A percentile compares a stretch with the other conserved stretches of the same genome.
These are phyloP conservation scores for Candida stauntonica DNA, from an alignment of 805 yeast genomes.

Conservation along the genomic window DNA sequence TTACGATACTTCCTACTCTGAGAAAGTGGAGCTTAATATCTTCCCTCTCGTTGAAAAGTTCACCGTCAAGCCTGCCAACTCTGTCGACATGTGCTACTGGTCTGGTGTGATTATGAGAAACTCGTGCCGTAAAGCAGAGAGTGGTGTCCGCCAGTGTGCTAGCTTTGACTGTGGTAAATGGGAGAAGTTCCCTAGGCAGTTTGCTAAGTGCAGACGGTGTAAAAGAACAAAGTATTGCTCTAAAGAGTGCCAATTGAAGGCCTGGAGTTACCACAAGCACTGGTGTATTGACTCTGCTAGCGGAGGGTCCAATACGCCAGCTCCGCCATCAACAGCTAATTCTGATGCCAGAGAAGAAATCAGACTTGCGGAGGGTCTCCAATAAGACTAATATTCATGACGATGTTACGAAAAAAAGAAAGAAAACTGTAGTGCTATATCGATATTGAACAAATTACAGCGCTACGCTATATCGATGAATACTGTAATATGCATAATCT, in stretches of 20 bases:
- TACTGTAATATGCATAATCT: neutral
- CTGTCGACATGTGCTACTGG: slow-evolving; percentile 89
- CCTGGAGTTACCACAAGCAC: slow-evolving; percentile 90
- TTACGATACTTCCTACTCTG: slow-evolving; percentile 1
- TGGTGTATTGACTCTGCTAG: slow-evolving; percentile 64
- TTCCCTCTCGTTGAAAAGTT: slow-evolving; percentile 92
- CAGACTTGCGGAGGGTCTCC: no score
- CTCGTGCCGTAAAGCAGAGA: slow-evolving; percentile 87
- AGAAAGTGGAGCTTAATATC: slow-evolving; percentile 42
- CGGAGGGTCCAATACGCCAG: neutral
- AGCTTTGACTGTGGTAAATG: slow-evolving; percentile 89
- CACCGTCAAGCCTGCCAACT: slow-evolving; percentile 59
- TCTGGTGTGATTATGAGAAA: slow-evolving; percentile 97
- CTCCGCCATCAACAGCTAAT: neutral
- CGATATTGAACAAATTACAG: neutral
- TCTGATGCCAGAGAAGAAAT: neutral
- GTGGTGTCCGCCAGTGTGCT: slow-evolving; percentile 92
- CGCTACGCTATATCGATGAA: neutral
- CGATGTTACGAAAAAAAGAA: no score
- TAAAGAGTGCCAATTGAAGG: slow-evolving; percentile 82
- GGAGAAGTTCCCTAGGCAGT: slow-evolving; percentile 88
- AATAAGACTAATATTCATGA: no score
- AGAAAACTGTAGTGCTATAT: neutral
- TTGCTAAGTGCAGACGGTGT: slow-evolving; percentile 92
- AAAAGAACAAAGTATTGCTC: slow-evolving; percentile 94